Conservation (phyloP, 495 filamentous ascomycete genomes). For the Penicillium subrubescens region DNA sequence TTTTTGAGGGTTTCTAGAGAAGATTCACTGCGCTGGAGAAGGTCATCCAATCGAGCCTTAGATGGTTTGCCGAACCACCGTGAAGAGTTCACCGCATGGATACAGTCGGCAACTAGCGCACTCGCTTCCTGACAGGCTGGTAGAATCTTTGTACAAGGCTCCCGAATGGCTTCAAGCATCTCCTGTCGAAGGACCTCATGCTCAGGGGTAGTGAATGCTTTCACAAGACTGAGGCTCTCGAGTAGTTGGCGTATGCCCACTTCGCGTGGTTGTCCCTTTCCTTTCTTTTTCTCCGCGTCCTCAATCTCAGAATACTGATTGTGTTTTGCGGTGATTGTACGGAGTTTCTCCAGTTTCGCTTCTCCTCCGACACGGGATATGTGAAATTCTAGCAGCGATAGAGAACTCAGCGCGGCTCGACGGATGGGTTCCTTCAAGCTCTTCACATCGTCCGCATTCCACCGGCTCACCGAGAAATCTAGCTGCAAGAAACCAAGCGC, state of each 20-base stretch:
- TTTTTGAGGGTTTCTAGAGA: conserved; percentile 19
- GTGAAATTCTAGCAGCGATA: conserved; percentile 30
- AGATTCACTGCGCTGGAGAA: conserved; percentile 16
- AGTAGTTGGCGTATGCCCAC: conserved; percentile 33
- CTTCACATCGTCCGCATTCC: conserved; percentile 34
- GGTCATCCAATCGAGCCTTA: conserved; percentile 20
- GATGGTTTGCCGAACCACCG: conserved; percentile 31
- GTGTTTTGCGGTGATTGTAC: conserved; percentile 9
- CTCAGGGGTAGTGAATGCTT: conserved; percentile 28
- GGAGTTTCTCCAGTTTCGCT: conserved; percentile 26
- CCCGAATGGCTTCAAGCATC: conserved; percentile 29
- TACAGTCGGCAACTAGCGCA: conserved; percentile 18
- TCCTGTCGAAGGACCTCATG: conserved; percentile 27
- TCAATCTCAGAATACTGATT: conserved; percentile 12
- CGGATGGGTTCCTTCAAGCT: conserved; percentile 32
- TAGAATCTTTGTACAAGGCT: conserved; percentile 25
- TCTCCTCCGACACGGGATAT: conserved; percentile 28
- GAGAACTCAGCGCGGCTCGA: conserved; percentile 19
- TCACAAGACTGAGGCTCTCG: conserved; percentile 25
- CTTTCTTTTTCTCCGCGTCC: conserved; percentile 8
- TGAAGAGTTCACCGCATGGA: conserved; percentile 28
- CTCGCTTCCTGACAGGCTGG: conserved; percentile 28
- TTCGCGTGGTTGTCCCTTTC: conserved; percentile 24
- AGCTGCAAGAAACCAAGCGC: conserved; percentile 30
- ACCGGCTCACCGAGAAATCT: conserved; percentile 35